Evolutionary conservation across 2,329 filamentous ascomycete genomes (phyloP), one percentile per base, ranked within the genome.

Genomic region (Colletotrichum echinochloae): DNA sequence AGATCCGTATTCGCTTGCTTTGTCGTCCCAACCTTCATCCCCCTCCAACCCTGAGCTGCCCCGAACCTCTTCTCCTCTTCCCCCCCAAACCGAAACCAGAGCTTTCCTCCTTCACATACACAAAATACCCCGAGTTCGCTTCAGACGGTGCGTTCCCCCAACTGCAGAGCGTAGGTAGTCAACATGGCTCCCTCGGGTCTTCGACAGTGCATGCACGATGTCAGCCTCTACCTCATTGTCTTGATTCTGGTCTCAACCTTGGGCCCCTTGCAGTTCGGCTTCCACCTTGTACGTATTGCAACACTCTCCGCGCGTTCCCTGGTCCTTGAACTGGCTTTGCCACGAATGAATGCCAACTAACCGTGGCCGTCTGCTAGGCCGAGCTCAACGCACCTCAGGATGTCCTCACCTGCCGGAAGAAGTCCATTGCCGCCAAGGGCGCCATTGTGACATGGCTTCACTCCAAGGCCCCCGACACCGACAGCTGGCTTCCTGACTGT

Each of bases 301-400:
- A 39, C 18, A 60, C 51, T 80, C 20, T 23, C 18, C 30, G 51
- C 16, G 11, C n/a, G 35, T 44, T 4, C 33, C 18, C 11, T n/a
- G 49, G 39, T 33, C 20, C 35, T 20, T n/a, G 28, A 37, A 71
- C 33, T 46, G 49, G n/a, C 48, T 55, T 30, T 41, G 52, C 20
- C 44, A 3, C 20, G 28, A 26, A 28, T 61, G 20, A 30, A 16
- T 33, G 48, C 63, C 65, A 49, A 61, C 66, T 55, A 41, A 35
- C 54, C 30, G 18, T 49, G 18, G 37, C 28, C 49, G 37, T 57
- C 28, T 14, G 39, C 23, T 76, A 95, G 95, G 93, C 94, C 75
- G 96, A 98, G 80, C 89, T 99, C 73, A 99, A 99, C 80, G 94
- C 95, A 11, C 96, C 96, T 11, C 92, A 98, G 86, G 92, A 95